Conservation (phyloP, 225 moss, liverwort and hornwort genomes). For the Climacium dendroides region DNA sequence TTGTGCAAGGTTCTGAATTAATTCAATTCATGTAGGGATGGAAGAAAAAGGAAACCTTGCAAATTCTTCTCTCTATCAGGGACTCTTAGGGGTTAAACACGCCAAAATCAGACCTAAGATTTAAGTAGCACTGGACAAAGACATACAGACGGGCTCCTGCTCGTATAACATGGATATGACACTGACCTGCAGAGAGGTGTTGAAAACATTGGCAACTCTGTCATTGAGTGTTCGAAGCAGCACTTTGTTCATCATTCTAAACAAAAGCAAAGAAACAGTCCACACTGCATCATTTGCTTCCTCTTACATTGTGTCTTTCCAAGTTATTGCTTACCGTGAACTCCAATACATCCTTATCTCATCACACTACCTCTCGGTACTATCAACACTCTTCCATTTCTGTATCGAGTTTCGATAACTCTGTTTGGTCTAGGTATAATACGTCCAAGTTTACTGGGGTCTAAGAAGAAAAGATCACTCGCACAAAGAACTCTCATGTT, state of each 20-base stretch:
- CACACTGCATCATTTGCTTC: neutral
- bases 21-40: neutral
- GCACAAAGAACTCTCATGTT: neutral
- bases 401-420: neutral
- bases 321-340: neutral
- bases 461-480: neutral
- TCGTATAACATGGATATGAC: neutral
- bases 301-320: neutral
- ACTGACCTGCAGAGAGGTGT: slow-evolving; percentile 65
- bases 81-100: neutral
- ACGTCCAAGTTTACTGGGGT: neutral
- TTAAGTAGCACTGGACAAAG: neutral
- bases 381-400: neutral
- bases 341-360: neutral
- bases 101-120: neutral
- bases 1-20: neutral
- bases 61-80: neutral
- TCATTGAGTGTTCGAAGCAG: slow-evolving; percentile 79
- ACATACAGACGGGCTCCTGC: neutral
- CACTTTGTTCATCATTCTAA: slow-evolving; percentile 53
- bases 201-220: slow-evolving; percentile 79
- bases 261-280: neutral
- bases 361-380: neutral
- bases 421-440: neutral
- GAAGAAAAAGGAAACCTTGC: neutral